phyloP scores from a whole-genome alignment of 495 filamentous ascomycete species.

The Penicillium cinerascens region DNA sequence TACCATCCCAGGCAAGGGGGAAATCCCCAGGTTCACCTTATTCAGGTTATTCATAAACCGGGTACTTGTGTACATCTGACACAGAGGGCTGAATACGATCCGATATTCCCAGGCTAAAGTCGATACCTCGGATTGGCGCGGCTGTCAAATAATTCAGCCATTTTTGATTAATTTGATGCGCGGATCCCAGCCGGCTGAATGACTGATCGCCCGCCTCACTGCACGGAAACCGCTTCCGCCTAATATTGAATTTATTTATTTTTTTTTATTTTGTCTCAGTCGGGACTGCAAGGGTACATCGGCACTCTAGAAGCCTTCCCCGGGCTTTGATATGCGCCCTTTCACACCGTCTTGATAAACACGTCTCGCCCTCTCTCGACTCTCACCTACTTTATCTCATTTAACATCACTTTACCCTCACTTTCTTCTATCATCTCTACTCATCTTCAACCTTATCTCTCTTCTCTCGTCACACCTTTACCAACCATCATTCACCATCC shows the following conservation, averaged over 20 bases:
- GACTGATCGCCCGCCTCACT: conserved; percentile 20
- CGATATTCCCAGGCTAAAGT: conserved; percentile 9
- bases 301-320: conserved; percentile 33
- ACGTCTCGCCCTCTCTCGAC: conserved; percentile 4
- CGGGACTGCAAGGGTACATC: conserved; percentile 26
- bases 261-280: conserved; percentile 14
- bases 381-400: background rate
- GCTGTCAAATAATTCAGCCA: conserved; percentile 13
- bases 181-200: conserved; percentile 13
- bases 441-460: conserved; percentile 1
- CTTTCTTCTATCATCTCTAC: conserved; percentile 1
- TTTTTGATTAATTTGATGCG: conserved; percentile 6
- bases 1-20: conserved; percentile 10
- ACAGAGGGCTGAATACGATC: background rate
- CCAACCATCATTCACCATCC: conserved; percentile 1
- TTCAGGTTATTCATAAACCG: background rate
- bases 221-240: conserved; percentile 21
- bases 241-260: conserved; percentile 5
- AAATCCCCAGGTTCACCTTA: background rate
- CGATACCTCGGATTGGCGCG: conserved; percentile 14
- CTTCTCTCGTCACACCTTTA: conserved; percentile 2
- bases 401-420: background rate
- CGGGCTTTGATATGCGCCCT: conserved; percentile 22
- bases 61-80: background rate
- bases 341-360: conserved; percentile 21